Conservation (phyloP, 208 protist species). For the Trypanosomatidae sp. region DNA sequence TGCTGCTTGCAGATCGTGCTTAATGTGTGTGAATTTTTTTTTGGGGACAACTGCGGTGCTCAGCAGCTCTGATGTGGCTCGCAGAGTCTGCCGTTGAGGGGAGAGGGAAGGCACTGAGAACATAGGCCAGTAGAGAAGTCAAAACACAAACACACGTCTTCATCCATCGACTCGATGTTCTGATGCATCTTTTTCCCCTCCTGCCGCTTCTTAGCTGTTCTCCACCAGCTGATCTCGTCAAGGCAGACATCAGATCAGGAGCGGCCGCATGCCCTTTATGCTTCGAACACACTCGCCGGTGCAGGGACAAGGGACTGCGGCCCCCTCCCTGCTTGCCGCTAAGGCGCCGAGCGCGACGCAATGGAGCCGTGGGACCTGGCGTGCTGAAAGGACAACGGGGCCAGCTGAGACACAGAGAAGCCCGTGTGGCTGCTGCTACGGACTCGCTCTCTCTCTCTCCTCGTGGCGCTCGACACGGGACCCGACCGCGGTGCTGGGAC, state of each 20-base stretch:
- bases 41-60: background rate
- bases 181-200: background rate
- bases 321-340: background rate
- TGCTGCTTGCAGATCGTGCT: background rate
- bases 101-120: background rate
- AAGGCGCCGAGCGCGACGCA: background rate
- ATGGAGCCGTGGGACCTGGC: background rate
- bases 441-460: background rate
- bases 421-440: background rate
- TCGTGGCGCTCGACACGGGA: background rate
- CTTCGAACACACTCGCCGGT: background rate
- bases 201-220: background rate
- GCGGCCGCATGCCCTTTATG: background rate
- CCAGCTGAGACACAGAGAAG: background rate
- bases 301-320: background rate
- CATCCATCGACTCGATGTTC: background rate
- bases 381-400: background rate
- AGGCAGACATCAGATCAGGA: too few relatives aligned
- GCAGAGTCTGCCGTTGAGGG: background rate
- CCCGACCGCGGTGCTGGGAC: too few relatives aligned
- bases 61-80: background rate
- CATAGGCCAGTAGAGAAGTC: background rate
- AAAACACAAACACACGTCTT: background rate
- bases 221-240: background rate
- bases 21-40: background rate